Evolutionary conservation across 2,329 filamentous ascomycete genomes (phyloP), one percentile per base, ranked within the genome.

Genomic region (Cordyceps militaris): DNA sequence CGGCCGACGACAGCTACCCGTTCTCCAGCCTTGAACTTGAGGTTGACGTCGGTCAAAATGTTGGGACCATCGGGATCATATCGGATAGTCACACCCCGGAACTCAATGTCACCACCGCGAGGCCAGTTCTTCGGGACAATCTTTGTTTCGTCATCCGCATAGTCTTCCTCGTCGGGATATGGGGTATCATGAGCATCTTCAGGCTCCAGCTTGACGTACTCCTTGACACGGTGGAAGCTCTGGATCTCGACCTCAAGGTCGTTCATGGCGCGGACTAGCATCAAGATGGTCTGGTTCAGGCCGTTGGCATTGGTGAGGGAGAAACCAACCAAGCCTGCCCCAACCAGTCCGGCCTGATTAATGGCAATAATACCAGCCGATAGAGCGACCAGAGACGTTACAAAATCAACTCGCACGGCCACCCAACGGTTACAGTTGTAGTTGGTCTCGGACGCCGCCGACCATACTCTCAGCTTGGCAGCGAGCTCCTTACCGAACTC

Each of bases 1-100:
- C 90, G 83, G 2, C 91, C 91, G 11, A 92, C 87, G 21, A 96
- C 79, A 0, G 89, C 90, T 1, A 89, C 89, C 52, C 87, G 86
- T 56, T 88, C 87, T 1, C 90, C 89, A 0, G 86, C 87, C 13
- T 72, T 74, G 60, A 82, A 79, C 34, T 73, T 74, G 46, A 82
- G 71, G 60, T 74, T 80, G 54, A 82, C 69, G 34, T 79, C 67
- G 24, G 76, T 77, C 19, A 82, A 70, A 43, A 82, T 77, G 56
- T 80, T 73, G 48, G 73, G 71, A 19, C 77, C 70, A 58, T 79
- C 69, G 28, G 70, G 57, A 59, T 77, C 67, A 62, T 79, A 79
- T 46, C 76, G 74, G 36, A 79, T 76, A 6, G 77, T 79, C 23
- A 78, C 77, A 56, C 79, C 69, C n/a, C 76, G 72, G 60, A 79